A percentile compares a stretch with the other conserved stretches of the same genome.
These are phyloP conservation scores for Phytophthora hybrid DNA, from an alignment of 352 stramenopile genomes.

Conservation along the genomic window DNA sequence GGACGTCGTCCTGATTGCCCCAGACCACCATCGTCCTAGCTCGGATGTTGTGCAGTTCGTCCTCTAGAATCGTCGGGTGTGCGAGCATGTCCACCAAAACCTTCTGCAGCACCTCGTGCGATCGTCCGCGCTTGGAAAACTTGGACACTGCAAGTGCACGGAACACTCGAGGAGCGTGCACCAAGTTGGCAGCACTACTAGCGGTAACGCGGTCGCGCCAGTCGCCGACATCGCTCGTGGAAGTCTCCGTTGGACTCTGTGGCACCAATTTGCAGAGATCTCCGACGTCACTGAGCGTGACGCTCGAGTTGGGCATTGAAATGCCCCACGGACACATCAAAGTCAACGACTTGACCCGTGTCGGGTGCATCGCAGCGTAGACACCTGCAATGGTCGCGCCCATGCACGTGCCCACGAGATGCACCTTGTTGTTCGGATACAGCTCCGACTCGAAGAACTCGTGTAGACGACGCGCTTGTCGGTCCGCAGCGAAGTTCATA, in stretches of 20 bases:
- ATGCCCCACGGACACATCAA: conserved; percentile 76
- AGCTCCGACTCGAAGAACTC: conserved; percentile 65
- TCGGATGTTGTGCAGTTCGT: conserved; percentile 60
- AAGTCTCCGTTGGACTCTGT: conserved; percentile 61
- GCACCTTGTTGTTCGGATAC: conserved; percentile 60
- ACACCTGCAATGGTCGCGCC: conserved; percentile 72
- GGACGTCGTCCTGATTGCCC: conserved; percentile 70
- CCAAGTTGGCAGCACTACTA: conserved; percentile 36
- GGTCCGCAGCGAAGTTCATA: conserved; percentile 57
- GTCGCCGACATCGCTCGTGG: conserved; percentile 44
- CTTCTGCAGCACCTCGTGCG: conserved; percentile 58
- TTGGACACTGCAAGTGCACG: conserved; percentile 38
- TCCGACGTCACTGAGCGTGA: conserved; percentile 59
- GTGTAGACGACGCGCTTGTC: conserved; percentile 63
- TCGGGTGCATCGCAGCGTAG: conserved; percentile 69
- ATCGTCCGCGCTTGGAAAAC: conserved; percentile 33
- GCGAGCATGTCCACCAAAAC: conserved; percentile 65
- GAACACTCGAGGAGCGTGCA: conserved; percentile 40
- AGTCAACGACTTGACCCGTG: conserved; percentile 63
- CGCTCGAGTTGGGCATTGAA: conserved; percentile 65
- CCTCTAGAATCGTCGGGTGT: conserved; percentile 65
- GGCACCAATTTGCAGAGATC: conserved; percentile 59
- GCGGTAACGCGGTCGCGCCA: conserved; percentile 21
- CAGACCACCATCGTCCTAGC: conserved; percentile 69
- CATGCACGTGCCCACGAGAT: conserved; percentile 77